Evolutionary conservation across 768 basidiomycete genomes (phyloP), one percentile per base, ranked within the genome.

Genomic region (Tylopilus felleus): DNA sequence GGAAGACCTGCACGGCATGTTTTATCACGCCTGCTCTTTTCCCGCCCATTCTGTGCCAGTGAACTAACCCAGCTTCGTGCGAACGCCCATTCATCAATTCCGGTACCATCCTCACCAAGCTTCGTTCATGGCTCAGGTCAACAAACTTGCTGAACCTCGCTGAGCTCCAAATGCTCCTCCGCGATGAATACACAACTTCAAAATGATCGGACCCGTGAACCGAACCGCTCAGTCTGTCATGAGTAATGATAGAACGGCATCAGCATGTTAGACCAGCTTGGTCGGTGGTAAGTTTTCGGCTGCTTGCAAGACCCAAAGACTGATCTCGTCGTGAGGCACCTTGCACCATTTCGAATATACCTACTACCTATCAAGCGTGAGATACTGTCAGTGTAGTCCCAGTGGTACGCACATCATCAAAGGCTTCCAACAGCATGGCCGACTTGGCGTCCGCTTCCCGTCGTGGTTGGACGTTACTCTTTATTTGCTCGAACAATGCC

Each of bases 261-360:
- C 13, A 23, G 27, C 12, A 23, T 1, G 19, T 31, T 25, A 64
- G 8, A 48, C 48, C 13, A 52, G 56, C 5, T 46, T 75, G 6
- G 74, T 57, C 2, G 77, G 47, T 8, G 65, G 69, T 8, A 69
- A 56, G 19, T 67, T 71, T 59, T 78, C 75, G 2, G 73, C 73
- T 0, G 67, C 60, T 51, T 71, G 65, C 51, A 79, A 52, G 12
- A 73, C 63, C 77, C 51, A 79, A 52, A 13, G 70, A 43, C 79
- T 77, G 19, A 89, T 80, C 25, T 86, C 81, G 19, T 87, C 84
- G 47, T 77, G 73, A 1, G 85, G 83, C 8, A 87, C 62, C 25
- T 77, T 71, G 51, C 70, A 66, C 82, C 85, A 88, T 48, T 73
- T 74, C 13, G 73, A 68, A 47, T 74, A 75, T 2, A 77, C 71